phyloP scores from a whole-genome alignment of 1,284 basidiomycete genomes.

The Ustilago esculenta region DNA sequence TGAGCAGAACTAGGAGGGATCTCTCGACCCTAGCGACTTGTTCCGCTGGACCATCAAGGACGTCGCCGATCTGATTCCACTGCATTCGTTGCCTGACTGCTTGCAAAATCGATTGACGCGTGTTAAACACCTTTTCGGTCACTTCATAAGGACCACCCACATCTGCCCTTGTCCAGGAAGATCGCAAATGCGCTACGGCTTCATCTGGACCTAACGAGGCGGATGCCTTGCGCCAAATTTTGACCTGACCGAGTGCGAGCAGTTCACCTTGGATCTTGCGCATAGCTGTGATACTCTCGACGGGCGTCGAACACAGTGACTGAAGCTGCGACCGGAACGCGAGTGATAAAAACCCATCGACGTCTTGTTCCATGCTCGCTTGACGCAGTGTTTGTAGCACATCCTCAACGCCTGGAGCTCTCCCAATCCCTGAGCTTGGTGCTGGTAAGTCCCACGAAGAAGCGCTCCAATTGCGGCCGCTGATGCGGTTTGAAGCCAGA shows the following conservation, averaged over 20 bases:
- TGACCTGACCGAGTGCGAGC: constrained; percentile 47
- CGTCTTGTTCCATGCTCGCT: constrained; percentile 68
- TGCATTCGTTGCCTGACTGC: constrained; percentile 75
- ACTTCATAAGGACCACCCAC: constrained; percentile 71
- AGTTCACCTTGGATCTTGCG: constrained; percentile 31
- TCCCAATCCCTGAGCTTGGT: constrained; percentile 7
- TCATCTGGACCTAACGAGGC: constrained; percentile 24
- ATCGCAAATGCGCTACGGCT: constrained; percentile 25
- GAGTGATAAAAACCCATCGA: constrained; percentile 20
- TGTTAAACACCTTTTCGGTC: constrained; percentile 81
- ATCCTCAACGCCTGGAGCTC: constrained; percentile 74
- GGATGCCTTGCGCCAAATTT: constrained; percentile 31
- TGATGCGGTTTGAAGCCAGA: constrained; percentile 69
- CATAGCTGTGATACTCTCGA: constrained; percentile 35
- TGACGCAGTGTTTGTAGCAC: constrained; percentile 75
- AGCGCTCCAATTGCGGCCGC: constrained; percentile 86
- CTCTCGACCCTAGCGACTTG: constrained; percentile 76
- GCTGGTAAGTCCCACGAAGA: constrained; percentile 81
- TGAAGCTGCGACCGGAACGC: constrained; percentile 35
- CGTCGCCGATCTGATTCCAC: constrained; percentile 77
- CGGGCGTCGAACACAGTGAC: constrained; percentile 26
- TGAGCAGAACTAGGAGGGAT: constrained; percentile 77
- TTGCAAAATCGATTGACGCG: constrained; percentile 82
- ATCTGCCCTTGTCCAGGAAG: constrained; percentile 16
- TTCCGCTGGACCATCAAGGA: constrained; percentile 73